A percentile compares a stretch with the other conserved stretches of the same genome.
phyloP scores from a whole-genome alignment of 768 basidiomycete species.

The Lactarius sp. region DNA sequence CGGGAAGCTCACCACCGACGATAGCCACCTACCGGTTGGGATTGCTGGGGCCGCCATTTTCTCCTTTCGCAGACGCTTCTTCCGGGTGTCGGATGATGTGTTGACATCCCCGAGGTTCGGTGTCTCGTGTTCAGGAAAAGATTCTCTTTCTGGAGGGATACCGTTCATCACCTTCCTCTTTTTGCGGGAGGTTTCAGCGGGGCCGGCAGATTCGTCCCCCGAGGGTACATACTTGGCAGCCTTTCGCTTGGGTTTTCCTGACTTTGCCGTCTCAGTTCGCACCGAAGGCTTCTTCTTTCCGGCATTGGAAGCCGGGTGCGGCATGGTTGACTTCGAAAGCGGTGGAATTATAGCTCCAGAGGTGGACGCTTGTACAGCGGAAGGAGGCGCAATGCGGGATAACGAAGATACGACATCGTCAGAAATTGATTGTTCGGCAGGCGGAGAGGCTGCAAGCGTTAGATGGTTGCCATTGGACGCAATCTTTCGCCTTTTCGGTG shows the following conservation, averaged over 20 bases:
- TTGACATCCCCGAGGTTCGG: not conserved
- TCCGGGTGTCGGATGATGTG: not conserved
- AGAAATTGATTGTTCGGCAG: not conserved
- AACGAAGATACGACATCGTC: not conserved
- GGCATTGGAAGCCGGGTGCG: not conserved
- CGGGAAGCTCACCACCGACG: not conserved
- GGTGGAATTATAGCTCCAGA: not conserved
- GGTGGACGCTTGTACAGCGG: not conserved
- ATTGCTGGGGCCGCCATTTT: not conserved
- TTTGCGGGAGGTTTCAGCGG: not conserved
- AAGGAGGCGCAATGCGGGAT: not conserved
- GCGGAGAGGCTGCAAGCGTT: not conserved
- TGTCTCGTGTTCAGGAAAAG: not conserved
- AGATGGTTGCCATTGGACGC: not conserved
- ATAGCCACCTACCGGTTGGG: conserved; percentile 7
- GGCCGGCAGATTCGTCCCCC: not conserved
- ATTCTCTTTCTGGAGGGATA: not conserved
- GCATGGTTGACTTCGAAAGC: not conserved
- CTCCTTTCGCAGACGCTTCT: conserved; percentile 4
- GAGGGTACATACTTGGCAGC: not conserved
- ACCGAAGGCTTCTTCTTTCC: not conserved
- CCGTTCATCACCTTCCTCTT: conserved; percentile 1
- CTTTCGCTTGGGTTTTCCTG: not conserved
- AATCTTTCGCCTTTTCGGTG: conserved; percentile 19
- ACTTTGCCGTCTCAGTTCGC: not conserved